phyloP scores from a whole-genome alignment of 2,329 filamentous ascomycete genomes.

The Cercospora berteroae region DNA sequence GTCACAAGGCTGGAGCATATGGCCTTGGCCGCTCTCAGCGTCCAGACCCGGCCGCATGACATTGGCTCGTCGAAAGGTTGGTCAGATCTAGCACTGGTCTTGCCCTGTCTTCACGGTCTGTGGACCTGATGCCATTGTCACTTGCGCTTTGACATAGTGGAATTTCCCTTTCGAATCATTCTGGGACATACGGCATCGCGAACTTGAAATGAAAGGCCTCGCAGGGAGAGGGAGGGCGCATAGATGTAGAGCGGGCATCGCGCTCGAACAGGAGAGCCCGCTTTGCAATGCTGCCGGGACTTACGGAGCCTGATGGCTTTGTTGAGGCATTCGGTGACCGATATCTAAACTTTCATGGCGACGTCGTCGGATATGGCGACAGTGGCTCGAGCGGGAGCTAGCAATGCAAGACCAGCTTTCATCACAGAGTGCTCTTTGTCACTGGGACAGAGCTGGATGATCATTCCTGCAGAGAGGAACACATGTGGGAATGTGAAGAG shows the following conservation, averaged over 20 bases:
- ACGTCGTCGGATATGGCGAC: not conserved
- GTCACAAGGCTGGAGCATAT: not conserved
- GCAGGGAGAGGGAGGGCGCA: not conserved
- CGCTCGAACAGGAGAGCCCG: not conserved
- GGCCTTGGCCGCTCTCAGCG: not conserved
- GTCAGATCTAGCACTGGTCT: not conserved
- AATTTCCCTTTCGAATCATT: not conserved
- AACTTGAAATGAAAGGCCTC: not conserved
- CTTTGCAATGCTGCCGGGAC: not conserved
- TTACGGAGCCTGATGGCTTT: not conserved
- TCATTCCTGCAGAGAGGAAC: not conserved
- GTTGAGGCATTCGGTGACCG: not conserved
- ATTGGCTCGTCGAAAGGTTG: not conserved
- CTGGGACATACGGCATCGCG: not conserved
- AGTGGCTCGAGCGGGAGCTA: not conserved
- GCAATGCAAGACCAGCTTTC: not conserved
- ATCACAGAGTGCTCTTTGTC: not conserved
- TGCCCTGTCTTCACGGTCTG: not conserved
- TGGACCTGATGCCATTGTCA: not conserved
- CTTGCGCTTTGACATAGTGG: not conserved
- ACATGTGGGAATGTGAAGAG: not conserved
- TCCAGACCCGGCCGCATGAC: not conserved
- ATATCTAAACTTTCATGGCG: not conserved
- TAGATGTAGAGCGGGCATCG: not conserved
- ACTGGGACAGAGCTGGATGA: not conserved